phyloP scores from a whole-genome alignment of 345 rosid genomes.

The Acer yangbiense region DNA sequence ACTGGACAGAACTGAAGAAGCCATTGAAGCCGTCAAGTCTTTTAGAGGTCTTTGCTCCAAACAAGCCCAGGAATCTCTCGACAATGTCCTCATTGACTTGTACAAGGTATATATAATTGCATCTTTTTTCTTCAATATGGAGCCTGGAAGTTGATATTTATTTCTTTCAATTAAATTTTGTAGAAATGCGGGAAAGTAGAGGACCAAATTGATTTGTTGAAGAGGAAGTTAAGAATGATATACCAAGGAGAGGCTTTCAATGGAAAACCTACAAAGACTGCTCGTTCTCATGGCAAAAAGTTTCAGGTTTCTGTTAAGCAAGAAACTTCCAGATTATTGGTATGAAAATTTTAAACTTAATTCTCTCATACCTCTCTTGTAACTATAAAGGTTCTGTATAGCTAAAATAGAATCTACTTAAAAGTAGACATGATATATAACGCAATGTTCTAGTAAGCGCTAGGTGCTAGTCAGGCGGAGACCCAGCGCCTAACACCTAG shows the following conservation, averaged over 20 bases:
- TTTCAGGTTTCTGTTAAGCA: constrained; percentile 90
- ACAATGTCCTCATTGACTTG: constrained; percentile 88
- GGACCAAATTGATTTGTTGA: constrained; percentile 78
- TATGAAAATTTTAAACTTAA: constrained; percentile 20
- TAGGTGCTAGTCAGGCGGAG: no score
- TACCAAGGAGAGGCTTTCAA: constrained; percentile 84
- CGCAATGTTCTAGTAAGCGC: no score
- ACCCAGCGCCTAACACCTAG: no score
- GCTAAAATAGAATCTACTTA: no score
- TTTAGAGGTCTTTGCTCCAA: constrained; percentile 79
- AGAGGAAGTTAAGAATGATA: constrained; percentile 79
- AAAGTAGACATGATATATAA: no score
- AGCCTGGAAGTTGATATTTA: no score
- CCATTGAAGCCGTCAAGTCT: constrained; percentile 92
- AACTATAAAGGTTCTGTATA: no score
- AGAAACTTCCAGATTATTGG: constrained; percentile 85
- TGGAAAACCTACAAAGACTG: constrained; percentile 89
- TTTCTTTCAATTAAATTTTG: background rate
- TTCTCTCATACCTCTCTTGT: no score
- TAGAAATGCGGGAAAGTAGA: constrained; percentile 88
- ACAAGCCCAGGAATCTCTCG: constrained; percentile 85
- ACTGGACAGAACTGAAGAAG: constrained; percentile 72
- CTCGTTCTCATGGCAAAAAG: constrained; percentile 94
- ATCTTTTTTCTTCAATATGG: background rate
- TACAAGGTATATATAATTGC: constrained; percentile 57